A percentile compares a stretch with the other conserved stretches of the same genome.
Evolutionary conservation across 306 rosid species (phyloP).

Genomic region (Cyamopsis tetragonoloba): DNA sequence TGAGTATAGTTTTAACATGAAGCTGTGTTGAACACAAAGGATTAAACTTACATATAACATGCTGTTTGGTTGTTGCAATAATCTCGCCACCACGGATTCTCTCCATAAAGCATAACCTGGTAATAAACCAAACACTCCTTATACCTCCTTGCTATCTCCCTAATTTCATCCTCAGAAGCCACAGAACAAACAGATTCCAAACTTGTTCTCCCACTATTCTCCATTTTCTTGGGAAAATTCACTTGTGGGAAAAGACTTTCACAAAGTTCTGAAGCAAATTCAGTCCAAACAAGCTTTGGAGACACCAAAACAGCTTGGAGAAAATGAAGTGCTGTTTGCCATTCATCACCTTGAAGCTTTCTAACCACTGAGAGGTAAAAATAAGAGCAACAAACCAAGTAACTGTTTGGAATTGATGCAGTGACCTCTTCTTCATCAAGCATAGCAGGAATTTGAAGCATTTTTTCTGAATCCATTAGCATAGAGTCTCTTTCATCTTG

Average conservation of each 20-base stretch:
- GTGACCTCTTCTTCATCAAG: slow-evolving; percentile 62
- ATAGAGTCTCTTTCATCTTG: slow-evolving; percentile 37
- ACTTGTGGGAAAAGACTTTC: slow-evolving; percentile 39
- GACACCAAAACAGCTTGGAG: slow-evolving; percentile 71
- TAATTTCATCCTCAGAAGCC: slow-evolving; percentile 31
- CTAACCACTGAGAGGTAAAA: slow-evolving; percentile 64
- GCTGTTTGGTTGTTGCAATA: slow-evolving; percentile 33
- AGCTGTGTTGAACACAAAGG: slow-evolving; percentile 12
- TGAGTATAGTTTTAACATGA: background rate
- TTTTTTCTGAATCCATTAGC: slow-evolving; percentile 58
- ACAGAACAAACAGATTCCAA: slow-evolving; percentile 18
- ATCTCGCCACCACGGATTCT: slow-evolving; percentile 41
- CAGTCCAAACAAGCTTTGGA: slow-evolving; percentile 53
- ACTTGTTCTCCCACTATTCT: slow-evolving; percentile 13
- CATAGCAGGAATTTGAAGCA: slow-evolving; percentile 84
- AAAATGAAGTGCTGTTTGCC: slow-evolving; percentile 80
- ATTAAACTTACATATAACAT: slow-evolving; percentile 42
- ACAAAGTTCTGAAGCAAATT: slow-evolving; percentile 55
- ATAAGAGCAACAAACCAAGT: slow-evolving; percentile 67
- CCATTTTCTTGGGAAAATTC: slow-evolving; percentile 9
- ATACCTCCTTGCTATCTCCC: slow-evolving; percentile 57
- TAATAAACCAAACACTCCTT: slow-evolving; percentile 68
- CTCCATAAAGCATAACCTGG: slow-evolving; percentile 72
- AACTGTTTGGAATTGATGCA: slow-evolving; percentile 49
- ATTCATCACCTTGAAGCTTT: slow-evolving; percentile 63